Percentiles rank a stretch among this genome's conserved stretches.
phyloP scores from a whole-genome alignment of 2,329 filamentous ascomycete species.

The Thielaviopsis ethacetica region DNA sequence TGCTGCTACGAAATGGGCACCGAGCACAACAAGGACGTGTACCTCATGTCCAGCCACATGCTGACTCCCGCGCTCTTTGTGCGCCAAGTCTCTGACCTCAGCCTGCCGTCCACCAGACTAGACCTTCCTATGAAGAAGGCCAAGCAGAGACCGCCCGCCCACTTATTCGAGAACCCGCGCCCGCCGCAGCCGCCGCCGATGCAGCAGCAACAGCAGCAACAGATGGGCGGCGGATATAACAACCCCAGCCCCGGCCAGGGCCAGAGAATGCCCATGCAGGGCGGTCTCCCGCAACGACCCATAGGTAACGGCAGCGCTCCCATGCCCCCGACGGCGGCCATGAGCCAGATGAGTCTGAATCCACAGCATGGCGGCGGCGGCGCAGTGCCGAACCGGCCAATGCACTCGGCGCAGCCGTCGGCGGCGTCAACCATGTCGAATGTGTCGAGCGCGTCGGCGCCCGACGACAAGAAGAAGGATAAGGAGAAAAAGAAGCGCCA shows the following conservation, averaged over 20 bases:
- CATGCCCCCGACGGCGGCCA: conserved; percentile 6
- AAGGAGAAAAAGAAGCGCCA: conserved; percentile 12
- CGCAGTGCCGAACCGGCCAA: conserved; percentile 2
- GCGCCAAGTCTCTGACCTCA: conserved; percentile 66
- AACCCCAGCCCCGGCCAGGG: not conserved
- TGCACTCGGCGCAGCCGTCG: conserved; percentile 9
- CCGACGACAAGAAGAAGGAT: conserved; percentile 10
- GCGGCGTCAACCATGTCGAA: conserved; percentile 9
- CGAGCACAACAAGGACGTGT: conserved; percentile 61
- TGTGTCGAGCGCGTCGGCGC: conserved; percentile 1
- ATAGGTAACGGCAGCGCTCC: not conserved
- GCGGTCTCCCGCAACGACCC: not conserved
- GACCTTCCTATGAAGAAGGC: conserved; percentile 70
- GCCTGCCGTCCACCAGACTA: conserved; percentile 55
- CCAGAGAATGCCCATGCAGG: not conserved
- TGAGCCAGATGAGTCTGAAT: conserved; percentile 10
- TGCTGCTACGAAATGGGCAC: conserved; percentile 76
- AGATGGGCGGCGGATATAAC: not conserved
- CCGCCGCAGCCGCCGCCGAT: conserved; percentile 4
- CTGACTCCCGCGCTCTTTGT: conserved; percentile 69
- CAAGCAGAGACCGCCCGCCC: conserved; percentile 64
- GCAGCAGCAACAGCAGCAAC: conserved; percentile 3
- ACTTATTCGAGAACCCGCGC: conserved; percentile 55
- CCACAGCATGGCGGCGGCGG: not conserved
- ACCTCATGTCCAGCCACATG: conserved; percentile 85